A percentile compares a stretch with the other conserved stretches of the same genome.
Evolutionary conservation across 306 rosid genomes (phyloP).

Genomic region (Cyclanthera cordifolia): DNA sequence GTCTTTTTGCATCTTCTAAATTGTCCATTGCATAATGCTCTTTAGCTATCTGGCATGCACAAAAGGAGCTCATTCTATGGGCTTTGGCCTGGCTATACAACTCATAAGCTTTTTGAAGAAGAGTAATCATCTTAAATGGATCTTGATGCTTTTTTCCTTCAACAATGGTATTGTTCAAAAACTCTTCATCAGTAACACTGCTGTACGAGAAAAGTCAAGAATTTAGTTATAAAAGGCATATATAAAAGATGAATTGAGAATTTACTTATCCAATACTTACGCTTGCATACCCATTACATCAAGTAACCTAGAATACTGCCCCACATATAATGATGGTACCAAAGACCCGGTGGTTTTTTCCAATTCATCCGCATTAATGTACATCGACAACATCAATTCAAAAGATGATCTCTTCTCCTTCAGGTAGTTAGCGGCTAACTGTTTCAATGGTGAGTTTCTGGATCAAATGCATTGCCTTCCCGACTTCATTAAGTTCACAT

Average conservation of each 20-base stretch:
- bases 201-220: slow-evolving; percentile 16
- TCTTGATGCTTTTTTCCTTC: slow-evolving; percentile 83
- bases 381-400: slow-evolving; percentile 60
- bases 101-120: slow-evolving; percentile 64
- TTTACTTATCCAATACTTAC: slow-evolving; percentile 47
- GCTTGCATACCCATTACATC: slow-evolving; percentile 52
- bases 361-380: slow-evolving; percentile 41
- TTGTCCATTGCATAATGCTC: slow-evolving; percentile 70
- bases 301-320: slow-evolving; percentile 68
- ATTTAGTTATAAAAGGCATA: slow-evolving; percentile 15
- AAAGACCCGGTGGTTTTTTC: slow-evolving; percentile 53
- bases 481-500: not conserved
- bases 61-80: slow-evolving; percentile 65
- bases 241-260: slow-evolving; percentile 8
- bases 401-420: slow-evolving; percentile 71
- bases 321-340: slow-evolving; percentile 65
- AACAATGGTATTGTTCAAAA: slow-evolving; percentile 41
- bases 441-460: slow-evolving; percentile 27
- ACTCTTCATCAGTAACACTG: slow-evolving; percentile 88
- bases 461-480: slow-evolving; percentile 5
- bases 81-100: slow-evolving; percentile 43
- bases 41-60: slow-evolving; percentile 76
- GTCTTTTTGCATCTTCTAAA: slow-evolving; percentile 47
- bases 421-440: slow-evolving; percentile 82
- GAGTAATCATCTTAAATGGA: slow-evolving; percentile 76